A percentile compares a stretch with the other conserved stretches of the same genome.
Conservation (phyloP, 345 rosid genomes). For the Aquilaria malaccensis region DNA sequence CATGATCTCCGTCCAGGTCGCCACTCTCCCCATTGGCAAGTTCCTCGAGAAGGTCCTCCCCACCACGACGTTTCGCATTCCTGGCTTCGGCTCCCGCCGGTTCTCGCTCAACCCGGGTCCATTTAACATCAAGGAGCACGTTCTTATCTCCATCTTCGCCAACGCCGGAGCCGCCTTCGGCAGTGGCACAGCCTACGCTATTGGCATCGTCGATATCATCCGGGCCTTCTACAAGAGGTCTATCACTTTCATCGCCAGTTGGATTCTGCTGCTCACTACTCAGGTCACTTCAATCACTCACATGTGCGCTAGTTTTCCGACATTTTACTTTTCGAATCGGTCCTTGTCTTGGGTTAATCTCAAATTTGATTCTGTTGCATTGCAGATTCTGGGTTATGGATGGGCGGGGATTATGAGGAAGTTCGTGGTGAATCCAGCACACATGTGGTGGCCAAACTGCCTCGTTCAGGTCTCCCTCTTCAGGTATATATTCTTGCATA, state of each 20-base stretch:
- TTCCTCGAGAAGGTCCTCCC: slow-evolving; percentile 39
- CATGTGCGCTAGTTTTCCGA: too few species aligned
- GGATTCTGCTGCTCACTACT: slow-evolving; percentile 54
- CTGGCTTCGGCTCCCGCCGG: slow-evolving; percentile 29
- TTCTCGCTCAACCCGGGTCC: slow-evolving; percentile 46
- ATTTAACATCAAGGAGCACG: slow-evolving; percentile 44
- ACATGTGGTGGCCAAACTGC: slow-evolving; percentile 71
- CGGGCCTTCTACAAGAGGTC: slow-evolving; percentile 45
- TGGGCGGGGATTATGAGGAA: slow-evolving; percentile 67
- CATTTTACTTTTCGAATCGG: background rate
- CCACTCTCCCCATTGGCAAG: slow-evolving; percentile 48
- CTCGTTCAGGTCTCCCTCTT: slow-evolving; percentile 58
- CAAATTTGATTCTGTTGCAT: background rate
- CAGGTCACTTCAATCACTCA: slow-evolving; percentile 27
- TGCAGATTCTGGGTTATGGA: slow-evolving; percentile 56
- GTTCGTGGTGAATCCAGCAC: slow-evolving; percentile 55
- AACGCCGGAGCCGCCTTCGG: slow-evolving; percentile 53
- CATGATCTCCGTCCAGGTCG: slow-evolving; percentile 52
- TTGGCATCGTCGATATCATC: slow-evolving; percentile 46
- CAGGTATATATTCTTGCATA: slow-evolving; percentile 23
- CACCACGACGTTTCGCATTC: slow-evolving; percentile 27
- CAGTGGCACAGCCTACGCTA: slow-evolving; percentile 46
- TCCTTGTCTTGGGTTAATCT: background rate
- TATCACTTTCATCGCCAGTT: slow-evolving; percentile 51
- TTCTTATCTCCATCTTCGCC: slow-evolving; percentile 45